Evolutionary conservation across 2,329 filamentous ascomycete genomes (phyloP).

Genomic region (Paramyrothecium sp.): DNA sequence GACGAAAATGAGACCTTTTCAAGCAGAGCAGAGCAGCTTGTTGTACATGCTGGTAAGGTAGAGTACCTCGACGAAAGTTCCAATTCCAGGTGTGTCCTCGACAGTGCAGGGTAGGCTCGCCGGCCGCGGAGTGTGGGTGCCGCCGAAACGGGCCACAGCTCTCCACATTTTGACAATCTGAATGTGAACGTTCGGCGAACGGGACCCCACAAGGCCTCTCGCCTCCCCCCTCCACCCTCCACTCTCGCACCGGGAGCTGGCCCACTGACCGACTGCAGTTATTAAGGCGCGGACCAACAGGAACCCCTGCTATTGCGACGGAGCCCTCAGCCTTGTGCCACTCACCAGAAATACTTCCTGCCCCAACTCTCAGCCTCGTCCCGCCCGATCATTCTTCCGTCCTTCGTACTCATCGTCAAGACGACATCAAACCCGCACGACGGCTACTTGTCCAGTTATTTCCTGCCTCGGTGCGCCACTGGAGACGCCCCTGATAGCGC

Average conservation of each 20-base stretch:
- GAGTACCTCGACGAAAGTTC: no score
- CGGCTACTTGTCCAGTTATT: no score
- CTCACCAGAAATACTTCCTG: constrained; percentile 13
- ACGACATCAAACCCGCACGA: no score
- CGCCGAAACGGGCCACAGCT: background rate
- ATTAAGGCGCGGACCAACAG: background rate
- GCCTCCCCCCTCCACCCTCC: background rate
- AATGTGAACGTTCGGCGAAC: background rate
- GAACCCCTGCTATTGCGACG: background rate
- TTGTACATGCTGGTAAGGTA: no score
- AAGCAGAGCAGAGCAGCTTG: no score
- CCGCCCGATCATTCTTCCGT: background rate
- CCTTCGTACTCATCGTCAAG: no score
- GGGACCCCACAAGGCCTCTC: background rate
- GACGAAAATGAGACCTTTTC: no score
- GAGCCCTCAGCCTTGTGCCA: constrained; percentile 16
- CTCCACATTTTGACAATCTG: background rate
- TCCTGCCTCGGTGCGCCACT: no score
- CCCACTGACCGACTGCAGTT: background rate
- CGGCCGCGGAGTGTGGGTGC: no score
- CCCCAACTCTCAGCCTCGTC: constrained; percentile 18
- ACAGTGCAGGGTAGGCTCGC: no score
- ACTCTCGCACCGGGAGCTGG: background rate
- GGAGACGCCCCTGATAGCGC: no score
- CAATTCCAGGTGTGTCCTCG: no score